Evolutionary conservation across 2,329 filamentous ascomycete species (phyloP).

Genomic region (Phoma sp.): DNA sequence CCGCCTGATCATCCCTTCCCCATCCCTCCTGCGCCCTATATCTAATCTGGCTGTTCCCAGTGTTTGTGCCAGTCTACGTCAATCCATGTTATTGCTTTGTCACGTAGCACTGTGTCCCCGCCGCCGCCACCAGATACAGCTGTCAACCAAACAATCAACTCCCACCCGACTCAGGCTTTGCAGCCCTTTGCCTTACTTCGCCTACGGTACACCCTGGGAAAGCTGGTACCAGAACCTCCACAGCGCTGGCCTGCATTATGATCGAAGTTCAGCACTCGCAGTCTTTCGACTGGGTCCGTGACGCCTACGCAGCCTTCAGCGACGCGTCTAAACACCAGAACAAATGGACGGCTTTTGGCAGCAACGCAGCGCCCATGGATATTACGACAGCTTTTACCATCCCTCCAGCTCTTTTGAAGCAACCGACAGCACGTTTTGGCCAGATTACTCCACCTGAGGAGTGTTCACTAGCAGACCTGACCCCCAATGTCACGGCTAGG

Average conservation of each 20-base stretch:
- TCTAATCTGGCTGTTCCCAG: not conserved
- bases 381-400: constrained; percentile 31
- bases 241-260: too few relatives aligned
- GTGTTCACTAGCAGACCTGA: constrained; percentile 34
- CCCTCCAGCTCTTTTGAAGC: constrained; percentile 38
- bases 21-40: not conserved
- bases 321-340: constrained; percentile 21
- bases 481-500: constrained; percentile 18
- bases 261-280: constrained; percentile 30
- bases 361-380: constrained; percentile 12
- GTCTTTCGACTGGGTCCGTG: constrained; percentile 39
- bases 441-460: constrained; percentile 49
- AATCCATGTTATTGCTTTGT: not conserved
- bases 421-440: constrained; percentile 42
- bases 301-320: constrained; percentile 35
- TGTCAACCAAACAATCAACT: not conserved
- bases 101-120: not conserved
- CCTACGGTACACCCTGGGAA: too few relatives aligned
- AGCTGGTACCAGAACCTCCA: not conserved
- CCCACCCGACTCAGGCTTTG: not conserved
- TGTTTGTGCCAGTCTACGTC: not conserved
- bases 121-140: not conserved
- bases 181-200: not conserved
- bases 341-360: constrained; percentile 34
- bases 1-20: not conserved